Evolutionary conservation across 2,329 filamentous ascomycete species (phyloP).

Genomic region (Colletotrichum karsti): DNA sequence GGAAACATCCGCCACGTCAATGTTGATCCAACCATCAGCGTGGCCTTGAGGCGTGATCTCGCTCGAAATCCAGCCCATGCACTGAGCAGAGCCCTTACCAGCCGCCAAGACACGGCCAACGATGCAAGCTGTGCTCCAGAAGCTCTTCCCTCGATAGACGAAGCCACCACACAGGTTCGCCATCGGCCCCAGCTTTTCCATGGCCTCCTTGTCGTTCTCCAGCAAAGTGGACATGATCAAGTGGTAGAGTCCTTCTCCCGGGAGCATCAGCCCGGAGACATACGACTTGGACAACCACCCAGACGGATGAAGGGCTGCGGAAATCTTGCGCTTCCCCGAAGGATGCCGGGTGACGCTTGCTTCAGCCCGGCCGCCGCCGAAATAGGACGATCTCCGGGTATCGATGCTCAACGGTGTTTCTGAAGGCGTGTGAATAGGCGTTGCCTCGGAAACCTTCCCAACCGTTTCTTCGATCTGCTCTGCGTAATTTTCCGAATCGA

Average conservation of each 20-base stretch:
- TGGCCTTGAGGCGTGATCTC: slow-evolving; percentile 62
- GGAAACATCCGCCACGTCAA: slow-evolving; percentile 62
- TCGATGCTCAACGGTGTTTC: slow-evolving; percentile 44
- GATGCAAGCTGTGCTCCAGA: slow-evolving; percentile 74
- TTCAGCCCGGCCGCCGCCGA: slow-evolving; percentile 41
- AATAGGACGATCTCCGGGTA: slow-evolving; percentile 54
- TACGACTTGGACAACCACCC: slow-evolving; percentile 77
- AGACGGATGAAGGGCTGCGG: slow-evolving; percentile 64
- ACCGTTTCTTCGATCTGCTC: slow-evolving; percentile 58
- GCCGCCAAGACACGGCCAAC: slow-evolving; percentile 72
- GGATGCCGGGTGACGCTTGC: slow-evolving; percentile 32
- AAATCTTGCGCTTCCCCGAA: slow-evolving; percentile 60
- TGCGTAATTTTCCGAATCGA: slow-evolving; percentile 61
- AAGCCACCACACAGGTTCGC: slow-evolving; percentile 73
- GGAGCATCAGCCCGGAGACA: slow-evolving; percentile 70
- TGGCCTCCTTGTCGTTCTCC: slow-evolving; percentile 69
- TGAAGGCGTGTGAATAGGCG: slow-evolving; percentile 49
- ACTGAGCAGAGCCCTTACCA: slow-evolving; percentile 68
- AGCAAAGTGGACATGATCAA: slow-evolving; percentile 72
- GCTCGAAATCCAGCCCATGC: slow-evolving; percentile 75
- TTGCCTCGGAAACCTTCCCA: slow-evolving; percentile 49
- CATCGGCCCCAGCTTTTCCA: slow-evolving; percentile 65
- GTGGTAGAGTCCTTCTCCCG: slow-evolving; percentile 69
- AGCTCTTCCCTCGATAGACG: slow-evolving; percentile 69
- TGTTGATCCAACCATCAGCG: slow-evolving; percentile 66